Conservation (phyloP, 176 grass and related monocot species). For the Olyra latifolia region DNA sequence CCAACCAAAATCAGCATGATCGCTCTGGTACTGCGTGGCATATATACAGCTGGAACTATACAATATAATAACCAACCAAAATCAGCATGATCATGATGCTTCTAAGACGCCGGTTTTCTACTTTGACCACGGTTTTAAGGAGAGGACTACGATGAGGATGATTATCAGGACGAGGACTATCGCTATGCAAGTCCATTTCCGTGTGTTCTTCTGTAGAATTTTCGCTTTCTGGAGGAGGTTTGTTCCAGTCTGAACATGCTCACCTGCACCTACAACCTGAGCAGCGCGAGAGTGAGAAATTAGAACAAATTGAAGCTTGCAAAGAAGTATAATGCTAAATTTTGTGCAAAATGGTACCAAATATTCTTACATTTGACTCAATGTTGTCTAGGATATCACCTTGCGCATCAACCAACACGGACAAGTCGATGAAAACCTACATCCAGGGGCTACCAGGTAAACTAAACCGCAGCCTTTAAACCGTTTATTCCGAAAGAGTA, state of each 20-base stretch:
- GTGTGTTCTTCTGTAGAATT: constrained; percentile 59
- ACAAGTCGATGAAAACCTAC: constrained; percentile 81
- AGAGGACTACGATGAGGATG: constrained; percentile 42
- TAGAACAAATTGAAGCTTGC: constrained; percentile 18
- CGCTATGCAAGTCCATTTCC: constrained; percentile 72
- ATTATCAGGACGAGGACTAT: constrained; percentile 69
- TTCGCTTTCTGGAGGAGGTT: constrained; percentile 57
- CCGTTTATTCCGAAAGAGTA: not conserved
- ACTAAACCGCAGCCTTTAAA: not conserved
- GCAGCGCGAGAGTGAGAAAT: constrained; percentile 25
- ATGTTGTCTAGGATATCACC: constrained; percentile 82
- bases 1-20: too few relatives aligned
- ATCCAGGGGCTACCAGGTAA: not conserved
- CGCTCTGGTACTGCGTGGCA: not conserved
- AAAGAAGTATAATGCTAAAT: not conserved
- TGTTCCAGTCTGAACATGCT: constrained; percentile 53
- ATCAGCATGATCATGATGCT: not conserved
- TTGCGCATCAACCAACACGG: constrained; percentile 70
- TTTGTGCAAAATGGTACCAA: not conserved
- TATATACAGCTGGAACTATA: constrained; percentile 17
- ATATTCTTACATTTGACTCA: constrained; percentile 52
- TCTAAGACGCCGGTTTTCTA: constrained; percentile 13
- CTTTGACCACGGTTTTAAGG: constrained; percentile 55
- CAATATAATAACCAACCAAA: not conserved
- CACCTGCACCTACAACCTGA: constrained; percentile 60